Evolutionary conservation across 2,329 filamentous ascomycete species (phyloP).

Genomic region (Didymella arachidicola): DNA sequence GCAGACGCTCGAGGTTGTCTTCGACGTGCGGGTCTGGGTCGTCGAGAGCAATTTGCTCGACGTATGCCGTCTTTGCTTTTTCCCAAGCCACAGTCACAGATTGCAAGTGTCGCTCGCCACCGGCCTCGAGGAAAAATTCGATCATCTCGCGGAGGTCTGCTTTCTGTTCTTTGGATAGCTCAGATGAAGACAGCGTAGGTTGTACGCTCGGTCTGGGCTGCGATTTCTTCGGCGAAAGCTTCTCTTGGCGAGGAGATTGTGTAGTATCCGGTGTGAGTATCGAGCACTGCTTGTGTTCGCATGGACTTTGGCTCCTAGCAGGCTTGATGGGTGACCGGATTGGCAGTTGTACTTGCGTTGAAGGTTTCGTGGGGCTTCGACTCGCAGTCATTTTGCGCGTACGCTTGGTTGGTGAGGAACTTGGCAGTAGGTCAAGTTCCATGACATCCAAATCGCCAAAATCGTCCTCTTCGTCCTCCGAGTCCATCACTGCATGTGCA

Average conservation of each 20-base stretch:
- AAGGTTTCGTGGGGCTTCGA: constrained; percentile 16
- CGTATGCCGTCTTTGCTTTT: constrained; percentile 35
- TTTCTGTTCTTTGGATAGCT: constrained; percentile 39
- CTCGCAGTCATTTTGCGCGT: constrained; percentile 26
- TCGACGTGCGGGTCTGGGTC: constrained; percentile 30
- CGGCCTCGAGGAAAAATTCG: constrained; percentile 35
- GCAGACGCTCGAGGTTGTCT: constrained; percentile 35
- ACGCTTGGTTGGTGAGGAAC: constrained; percentile 21
- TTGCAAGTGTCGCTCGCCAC: constrained; percentile 35
- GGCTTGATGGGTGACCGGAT: constrained; percentile 41
- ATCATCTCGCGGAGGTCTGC: constrained; percentile 30
- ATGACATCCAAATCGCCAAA: constrained; percentile 40
- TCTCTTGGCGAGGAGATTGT: constrained; percentile 24
- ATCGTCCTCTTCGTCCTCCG: constrained; percentile 42
- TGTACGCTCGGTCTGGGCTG: constrained; percentile 12
- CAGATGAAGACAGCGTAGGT: constrained; percentile 30
- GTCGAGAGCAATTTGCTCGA: constrained; percentile 33
- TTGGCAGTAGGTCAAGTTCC: constrained; percentile 30
- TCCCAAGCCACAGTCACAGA: constrained; percentile 32
- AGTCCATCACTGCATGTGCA: constrained; percentile 38
- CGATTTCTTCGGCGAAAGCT: constrained; percentile 23
- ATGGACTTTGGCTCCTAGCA: constrained; percentile 26
- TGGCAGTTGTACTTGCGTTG: constrained; percentile 26
- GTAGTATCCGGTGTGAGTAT: constrained; percentile 32
- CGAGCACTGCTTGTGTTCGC: constrained; percentile 25